These are phyloP conservation scores for Fabrea salina DNA, from an alignment of 169 alveolate species.

Conservation along the genomic window DNA sequence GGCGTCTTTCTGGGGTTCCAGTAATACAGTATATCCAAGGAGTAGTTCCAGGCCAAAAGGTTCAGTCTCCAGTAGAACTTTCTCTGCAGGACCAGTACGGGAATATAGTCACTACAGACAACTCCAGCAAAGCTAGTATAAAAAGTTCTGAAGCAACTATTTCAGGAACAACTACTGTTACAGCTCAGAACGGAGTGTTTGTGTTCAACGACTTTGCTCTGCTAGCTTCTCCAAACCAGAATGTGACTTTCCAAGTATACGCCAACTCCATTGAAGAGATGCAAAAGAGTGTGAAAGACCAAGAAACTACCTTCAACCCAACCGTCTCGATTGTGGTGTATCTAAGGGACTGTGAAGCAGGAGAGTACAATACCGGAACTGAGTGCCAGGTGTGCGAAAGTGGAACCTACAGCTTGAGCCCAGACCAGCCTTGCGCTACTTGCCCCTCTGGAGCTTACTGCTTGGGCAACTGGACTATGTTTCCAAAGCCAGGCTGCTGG, in stretches of 20 bases:
- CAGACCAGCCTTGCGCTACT: background rate
- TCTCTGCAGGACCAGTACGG: background rate
- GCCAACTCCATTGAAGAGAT: background rate
- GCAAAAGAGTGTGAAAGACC: background rate
- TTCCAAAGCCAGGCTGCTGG: conserved; percentile 31
- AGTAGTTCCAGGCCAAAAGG: too few species aligned
- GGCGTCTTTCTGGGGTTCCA: background rate
- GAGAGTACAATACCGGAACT: background rate
- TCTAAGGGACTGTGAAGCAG: conserved; percentile 4
- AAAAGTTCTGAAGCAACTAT: background rate
- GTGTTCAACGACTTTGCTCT: background rate
- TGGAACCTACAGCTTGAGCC: background rate
- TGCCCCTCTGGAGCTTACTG: conserved; percentile 40
- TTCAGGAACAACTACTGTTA: background rate
- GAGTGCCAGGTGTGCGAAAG: background rate
- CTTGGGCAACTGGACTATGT: conserved; percentile 41
- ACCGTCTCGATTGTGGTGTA: background rate
- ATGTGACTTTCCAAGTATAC: background rate
- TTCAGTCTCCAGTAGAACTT: too few species aligned
- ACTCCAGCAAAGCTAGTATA: background rate
- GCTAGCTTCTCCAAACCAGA: background rate
- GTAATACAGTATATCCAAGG: background rate
- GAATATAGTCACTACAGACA: background rate
- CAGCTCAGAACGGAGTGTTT: background rate
- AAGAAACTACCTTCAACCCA: background rate